Conservation (phyloP, 495 filamentous ascomycete genomes). For the Staphylotrichum longicolle region DNA sequence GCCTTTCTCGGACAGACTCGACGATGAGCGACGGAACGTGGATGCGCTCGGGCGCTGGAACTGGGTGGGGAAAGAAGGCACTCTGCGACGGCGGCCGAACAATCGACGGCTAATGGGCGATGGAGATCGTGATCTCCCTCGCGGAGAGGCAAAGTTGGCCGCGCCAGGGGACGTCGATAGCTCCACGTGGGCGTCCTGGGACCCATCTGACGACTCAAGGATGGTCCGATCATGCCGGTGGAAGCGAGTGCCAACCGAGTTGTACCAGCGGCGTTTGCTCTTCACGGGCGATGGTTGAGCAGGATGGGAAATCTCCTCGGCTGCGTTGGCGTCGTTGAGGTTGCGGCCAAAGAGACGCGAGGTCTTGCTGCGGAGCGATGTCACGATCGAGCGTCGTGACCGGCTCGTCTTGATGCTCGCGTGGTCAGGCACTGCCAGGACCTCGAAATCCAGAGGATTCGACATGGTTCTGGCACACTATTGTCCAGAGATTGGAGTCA, state of each 20-base stretch:
- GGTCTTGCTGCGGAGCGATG: constrained; percentile 9
- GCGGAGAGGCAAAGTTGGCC: neutral
- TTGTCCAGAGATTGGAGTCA: neutral
- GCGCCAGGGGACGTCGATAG: neutral
- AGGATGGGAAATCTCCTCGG: neutral
- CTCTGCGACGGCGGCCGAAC: constrained; percentile 3
- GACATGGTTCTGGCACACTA: neutral
- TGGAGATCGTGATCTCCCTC: neutral
- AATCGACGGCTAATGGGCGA: neutral
- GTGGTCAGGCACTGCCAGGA: neutral
- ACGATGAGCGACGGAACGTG: neutral
- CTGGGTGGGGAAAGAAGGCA: constrained; percentile 6
- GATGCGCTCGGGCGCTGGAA: neutral
- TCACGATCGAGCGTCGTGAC: neutral
- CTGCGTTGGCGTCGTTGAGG: neutral
- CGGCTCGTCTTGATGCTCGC: constrained; percentile 3
- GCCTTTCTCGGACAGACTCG: neutral
- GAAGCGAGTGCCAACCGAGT: constrained; percentile 14
- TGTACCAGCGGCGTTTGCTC: constrained; percentile 2
- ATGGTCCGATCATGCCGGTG: neutral
- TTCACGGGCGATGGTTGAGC: neutral
- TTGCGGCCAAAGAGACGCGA: constrained; percentile 10
- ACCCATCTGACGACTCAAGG: constrained; percentile 3
- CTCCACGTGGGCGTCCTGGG: neutral
- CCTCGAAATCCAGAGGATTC: neutral